Base-by-base conservation (phyloP, 768 basidiomycete genomes). In the Hemileccinum impolitum region DNA sequence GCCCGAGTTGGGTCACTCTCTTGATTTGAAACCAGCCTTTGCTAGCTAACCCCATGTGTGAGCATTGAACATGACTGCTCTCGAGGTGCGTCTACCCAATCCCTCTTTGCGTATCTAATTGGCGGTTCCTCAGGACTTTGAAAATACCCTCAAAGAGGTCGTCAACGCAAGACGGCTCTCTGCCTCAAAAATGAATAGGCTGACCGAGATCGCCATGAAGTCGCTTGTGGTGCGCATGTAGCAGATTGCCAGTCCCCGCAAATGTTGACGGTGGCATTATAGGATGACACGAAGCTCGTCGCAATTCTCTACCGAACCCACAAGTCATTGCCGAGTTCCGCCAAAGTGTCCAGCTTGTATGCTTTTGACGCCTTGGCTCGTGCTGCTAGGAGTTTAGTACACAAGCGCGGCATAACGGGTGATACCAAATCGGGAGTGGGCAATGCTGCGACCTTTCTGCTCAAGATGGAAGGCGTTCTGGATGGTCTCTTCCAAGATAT, bases 321-420 rank as follows among this genome's bases (percentile, higher is more conserved):
- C 73, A 91, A 88, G 68, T 79, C 84, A 9, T 75, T 95, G 31
- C 71, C 82, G 4, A 68, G 79, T 14, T 58, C 76, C 11, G 75
- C 78, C 54, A 95, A 97, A 65, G 80, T 94, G 51, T 83, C 81
- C 34, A 93, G 92, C 70, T 75, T 99, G 43, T 99, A 98, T 69
- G 83, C 87, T 35, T 90, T 99, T 64, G 94, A 99, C 70, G 90
- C 94, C 17, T 77, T 99, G 52, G 81, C 91, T 37, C 84, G 95
- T 50, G 93, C 86, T 15, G 91, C 92, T 17, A 78, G 83, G 51
- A 73, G 74, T 50, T 75, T 82, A 40, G 81, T 75, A 39, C 82
- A 72, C 59, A 94, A 93, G 66, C 78, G 80, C 45, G 74, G 75
- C 44, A 63, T 82, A 23, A 72, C 78, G 54, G 79, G 75, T 55